Base-by-base conservation (phyloP, 306 rosid species). In the Fragaria nilgerrensis region DNA sequence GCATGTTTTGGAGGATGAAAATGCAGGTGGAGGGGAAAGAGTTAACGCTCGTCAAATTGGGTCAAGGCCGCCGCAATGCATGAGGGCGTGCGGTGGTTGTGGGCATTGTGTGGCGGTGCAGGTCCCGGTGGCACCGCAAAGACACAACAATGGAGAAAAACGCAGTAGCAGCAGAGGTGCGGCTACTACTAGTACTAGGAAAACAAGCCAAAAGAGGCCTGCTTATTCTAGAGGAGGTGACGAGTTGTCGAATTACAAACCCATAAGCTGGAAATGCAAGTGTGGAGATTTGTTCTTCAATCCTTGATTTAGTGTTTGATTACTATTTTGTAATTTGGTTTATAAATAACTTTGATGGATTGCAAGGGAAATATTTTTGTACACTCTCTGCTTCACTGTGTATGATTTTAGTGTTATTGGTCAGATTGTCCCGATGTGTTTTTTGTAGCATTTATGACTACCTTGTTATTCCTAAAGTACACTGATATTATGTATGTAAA, bases 211-310 rank as follows among this genome's bases (percentile, higher is more conserved):
- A 66, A 44, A 41, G 80, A 32, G 41, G 3, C 17, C 81, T 29
- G 81, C 84, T 17, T 65, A 72, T 64, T 87, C 87, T 13, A 88
- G 93, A 87, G 83, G 87, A 87, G 83, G 86, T 5, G 93, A 87
- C 43, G 86, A 77, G 14, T 81, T 85, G 81, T 85, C 96, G 39
- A 92, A 92, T 77, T 94, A 94, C 82, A 94, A 90, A 75, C 98
- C 97, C 59, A 85, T 93, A 47, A 87, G 97, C 80, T 91, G 97
- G 93, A 91, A 88, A 73, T 93, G 98, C 89, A 93, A 88, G 71
- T 91, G 98, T 74, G 93, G 97, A 48, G 78, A 93, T 77, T 74
- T 81, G 77, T 52, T 88, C 50, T 89, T 86, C 85, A 85, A 93
- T 78, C 98, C 97, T 39, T 93, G 83, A 85, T 43, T 36, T 37